These are phyloP conservation scores for Cytospora chrysosperma DNA, from an alignment of 2,329 filamentous ascomycete species.

Conservation along the genomic window DNA sequence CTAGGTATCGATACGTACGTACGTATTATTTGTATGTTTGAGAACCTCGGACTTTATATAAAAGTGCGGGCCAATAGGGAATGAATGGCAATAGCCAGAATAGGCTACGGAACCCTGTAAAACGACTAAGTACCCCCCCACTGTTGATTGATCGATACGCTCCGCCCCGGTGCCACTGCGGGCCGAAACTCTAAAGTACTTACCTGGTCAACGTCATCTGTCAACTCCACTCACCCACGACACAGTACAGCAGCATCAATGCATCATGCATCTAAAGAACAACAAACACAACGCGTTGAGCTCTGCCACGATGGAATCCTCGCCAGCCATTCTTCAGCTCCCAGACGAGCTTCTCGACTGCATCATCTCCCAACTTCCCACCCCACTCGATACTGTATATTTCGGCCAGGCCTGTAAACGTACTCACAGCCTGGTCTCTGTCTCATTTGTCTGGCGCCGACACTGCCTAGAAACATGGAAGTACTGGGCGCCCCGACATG, in stretches of 20 bases:
- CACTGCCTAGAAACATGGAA: constrained; percentile 54
- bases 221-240: not conserved
- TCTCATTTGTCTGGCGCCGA: constrained; percentile 59
- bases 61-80: too few species aligned
- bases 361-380: constrained; percentile 47
- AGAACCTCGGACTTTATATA: not conserved
- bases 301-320: not conserved
- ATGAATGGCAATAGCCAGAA: too few species aligned
- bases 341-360: constrained; percentile 63
- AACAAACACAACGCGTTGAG: not conserved
- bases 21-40: not conserved
- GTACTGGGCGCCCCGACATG: constrained; percentile 54
- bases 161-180: not conserved
- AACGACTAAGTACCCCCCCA: too few species aligned
- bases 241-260: not conserved
- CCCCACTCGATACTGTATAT: constrained; percentile 32
- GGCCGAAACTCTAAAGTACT: not conserved
- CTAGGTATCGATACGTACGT: too few species aligned
- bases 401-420: constrained; percentile 51
- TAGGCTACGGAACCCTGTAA: not conserved
- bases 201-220: not conserved
- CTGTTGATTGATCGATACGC: not conserved
- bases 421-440: constrained; percentile 50
- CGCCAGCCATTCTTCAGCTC: constrained; percentile 34
- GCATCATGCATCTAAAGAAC: too few species aligned